A percentile compares a stretch with the other conserved stretches of the same genome.
Evolutionary conservation across 306 rosid genomes (phyloP).

Genomic region (Rosa multiflora): DNA sequence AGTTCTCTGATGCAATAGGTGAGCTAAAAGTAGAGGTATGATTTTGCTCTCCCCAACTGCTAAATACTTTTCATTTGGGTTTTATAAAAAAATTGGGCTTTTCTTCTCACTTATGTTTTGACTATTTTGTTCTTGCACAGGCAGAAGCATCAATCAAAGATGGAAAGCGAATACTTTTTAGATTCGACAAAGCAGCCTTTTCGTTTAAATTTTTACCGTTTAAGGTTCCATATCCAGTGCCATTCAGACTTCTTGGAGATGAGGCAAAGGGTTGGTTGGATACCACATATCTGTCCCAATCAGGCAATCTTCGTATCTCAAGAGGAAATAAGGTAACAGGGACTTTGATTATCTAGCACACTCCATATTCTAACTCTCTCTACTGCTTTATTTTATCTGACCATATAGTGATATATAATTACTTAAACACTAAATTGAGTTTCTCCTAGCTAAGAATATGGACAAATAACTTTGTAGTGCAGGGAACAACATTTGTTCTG

Average conservation of each 20-base stretch:
- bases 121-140: conserved; percentile 33
- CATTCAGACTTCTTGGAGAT: conserved; percentile 89
- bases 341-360: conserved; percentile 16
- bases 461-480: conserved; percentile 70
- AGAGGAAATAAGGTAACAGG: conserved; percentile 90
- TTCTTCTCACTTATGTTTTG: neutral
- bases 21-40: conserved; percentile 96
- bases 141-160: conserved; percentile 83
- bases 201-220: conserved; percentile 80
- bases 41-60: neutral
- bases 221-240: conserved; percentile 98
- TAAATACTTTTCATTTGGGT: neutral
- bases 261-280: conserved; percentile 99
- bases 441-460: conserved; percentile 39
- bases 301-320: conserved; percentile 89
- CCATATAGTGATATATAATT: neutral
- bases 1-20: conserved; percentile 91
- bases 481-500: conserved; percentile 96
- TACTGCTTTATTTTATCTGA: neutral
- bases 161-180: conserved; percentile 82
- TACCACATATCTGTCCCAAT: conserved; percentile 79
- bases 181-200: conserved; percentile 92
- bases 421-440: neutral
- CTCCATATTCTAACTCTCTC: neutral
- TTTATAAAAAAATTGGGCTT: neutral